These are phyloP conservation scores for Candida gigantensis DNA, from an alignment of 1,139 yeast species.

Conservation along the genomic window DNA sequence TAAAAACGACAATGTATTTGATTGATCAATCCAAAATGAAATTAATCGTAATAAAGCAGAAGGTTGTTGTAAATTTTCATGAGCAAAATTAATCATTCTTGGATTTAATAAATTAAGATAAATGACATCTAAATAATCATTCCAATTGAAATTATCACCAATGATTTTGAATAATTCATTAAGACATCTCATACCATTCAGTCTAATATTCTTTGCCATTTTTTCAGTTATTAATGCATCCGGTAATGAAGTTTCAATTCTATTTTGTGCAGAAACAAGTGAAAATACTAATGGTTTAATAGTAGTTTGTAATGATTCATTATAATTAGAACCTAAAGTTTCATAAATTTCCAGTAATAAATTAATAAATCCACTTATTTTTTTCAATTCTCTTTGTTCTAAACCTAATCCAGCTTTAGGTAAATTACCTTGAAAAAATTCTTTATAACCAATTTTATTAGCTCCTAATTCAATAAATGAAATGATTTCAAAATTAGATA, in stretches of 20 bases:
- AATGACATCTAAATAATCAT: slow-evolving; percentile 49
- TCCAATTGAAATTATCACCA: slow-evolving; percentile 59
- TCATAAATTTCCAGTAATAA: slow-evolving; percentile 64
- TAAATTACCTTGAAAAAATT: slow-evolving; percentile 27
- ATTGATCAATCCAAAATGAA: slow-evolving; percentile 58
- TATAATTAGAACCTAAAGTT: slow-evolving; percentile 62
- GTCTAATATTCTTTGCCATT: slow-evolving; percentile 57
- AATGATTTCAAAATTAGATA: slow-evolving; percentile 54
- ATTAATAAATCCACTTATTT: slow-evolving; percentile 70
- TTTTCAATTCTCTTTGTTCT: slow-evolving; percentile 42
- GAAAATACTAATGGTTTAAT: slow-evolving; percentile 63
- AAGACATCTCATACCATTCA: slow-evolving; percentile 60
- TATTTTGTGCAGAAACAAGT: slow-evolving; percentile 55
- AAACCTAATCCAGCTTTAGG: slow-evolving; percentile 24
- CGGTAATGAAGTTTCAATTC: slow-evolving; percentile 27
- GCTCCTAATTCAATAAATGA: slow-evolving; percentile 66
- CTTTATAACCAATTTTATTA: slow-evolving; percentile 48
- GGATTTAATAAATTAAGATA: slow-evolving; percentile 61
- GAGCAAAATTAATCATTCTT: slow-evolving; percentile 63
- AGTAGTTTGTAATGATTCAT: slow-evolving; percentile 49
- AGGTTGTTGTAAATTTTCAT: slow-evolving; percentile 79
- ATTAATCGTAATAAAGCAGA: slow-evolving; percentile 76
- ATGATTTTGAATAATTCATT: slow-evolving; percentile 50
- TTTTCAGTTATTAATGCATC: slow-evolving; percentile 32
- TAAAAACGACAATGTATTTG: slow-evolving; percentile 52